A percentile compares a stretch with the other conserved stretches of the same genome.
phyloP scores from a whole-genome alignment of 495 filamentous ascomycete genomes.

The Mycothermus thermophilus region DNA sequence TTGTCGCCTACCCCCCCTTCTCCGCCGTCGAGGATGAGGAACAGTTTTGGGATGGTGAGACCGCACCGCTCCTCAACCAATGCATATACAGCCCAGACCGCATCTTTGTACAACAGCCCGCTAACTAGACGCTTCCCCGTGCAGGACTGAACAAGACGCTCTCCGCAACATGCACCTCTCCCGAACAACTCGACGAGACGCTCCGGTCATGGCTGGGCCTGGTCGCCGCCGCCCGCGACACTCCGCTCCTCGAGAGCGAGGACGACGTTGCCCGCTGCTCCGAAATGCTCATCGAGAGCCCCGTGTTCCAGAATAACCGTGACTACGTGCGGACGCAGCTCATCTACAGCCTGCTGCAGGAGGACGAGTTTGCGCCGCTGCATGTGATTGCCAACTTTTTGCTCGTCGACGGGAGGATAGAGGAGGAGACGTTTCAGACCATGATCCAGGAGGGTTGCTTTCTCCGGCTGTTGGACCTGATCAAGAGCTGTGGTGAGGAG shows the following conservation, averaged over 20 bases:
- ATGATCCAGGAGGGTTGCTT: constrained; percentile 83
- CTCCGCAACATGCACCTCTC: constrained; percentile 50
- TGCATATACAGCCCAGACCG: too few species aligned
- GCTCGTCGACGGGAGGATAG: constrained; percentile 73
- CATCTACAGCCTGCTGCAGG: constrained; percentile 80
- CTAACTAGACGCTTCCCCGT: too few species aligned
- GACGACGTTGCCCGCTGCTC: constrained; percentile 76
- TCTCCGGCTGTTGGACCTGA: constrained; percentile 66
- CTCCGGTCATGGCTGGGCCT: constrained; percentile 73
- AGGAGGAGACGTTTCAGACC: constrained; percentile 66
- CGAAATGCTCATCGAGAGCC: constrained; percentile 63
- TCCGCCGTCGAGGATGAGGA: too few species aligned
- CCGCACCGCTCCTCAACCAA: too few species aligned
- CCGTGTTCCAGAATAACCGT: constrained; percentile 55
- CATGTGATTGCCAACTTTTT: constrained; percentile 76
- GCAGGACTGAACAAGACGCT: too few species aligned
- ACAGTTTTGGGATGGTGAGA: constrained; percentile 87
- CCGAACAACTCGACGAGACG: constrained; percentile 74
- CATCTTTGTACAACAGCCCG: too few species aligned
- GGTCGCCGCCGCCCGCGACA: constrained; percentile 64
- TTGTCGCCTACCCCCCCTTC: too few species aligned
- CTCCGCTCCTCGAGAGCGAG: constrained; percentile 70
- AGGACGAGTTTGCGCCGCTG: constrained; percentile 65
- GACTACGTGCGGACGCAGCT: constrained; percentile 90
- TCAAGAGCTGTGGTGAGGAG: constrained; percentile 46